Evolutionary conservation across 495 filamentous ascomycete species (phyloP), one percentile per base, ranked within the genome.

Genomic region (Hapsidospora chrysogenum): DNA sequence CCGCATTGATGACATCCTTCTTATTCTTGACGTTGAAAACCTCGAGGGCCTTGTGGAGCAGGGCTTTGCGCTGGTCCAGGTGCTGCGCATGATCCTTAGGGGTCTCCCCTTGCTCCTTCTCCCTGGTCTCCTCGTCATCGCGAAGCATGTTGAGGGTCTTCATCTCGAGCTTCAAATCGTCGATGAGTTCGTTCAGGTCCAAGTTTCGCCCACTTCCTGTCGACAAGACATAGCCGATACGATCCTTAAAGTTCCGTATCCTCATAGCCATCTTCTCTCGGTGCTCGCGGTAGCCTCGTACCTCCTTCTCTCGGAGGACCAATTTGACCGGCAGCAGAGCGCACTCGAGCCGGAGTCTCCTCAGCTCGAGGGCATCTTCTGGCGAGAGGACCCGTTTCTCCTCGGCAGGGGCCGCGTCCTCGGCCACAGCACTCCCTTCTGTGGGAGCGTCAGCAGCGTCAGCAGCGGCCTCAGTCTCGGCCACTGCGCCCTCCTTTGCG

Each of bases 111-210:
- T n/a, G n/a, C n/a, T n/a, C 39, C 23, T 6, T 11, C 23, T 6
- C 23, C 23, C 11, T 26, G 23, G 23, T 11, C 23, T 6, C 54
- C 23, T 68, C 63, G 11, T 49, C 41, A 4, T 57, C 48, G 23
- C 11, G 23, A 6, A 26, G 23, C 23, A 26, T 26, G 18, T 48
- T 53, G 14, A 69, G 41, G 26, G 21, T 40, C 6, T 7, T 39
- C 17, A 33, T 27, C 19, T 17, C 16, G 19, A 3, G 29, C 32
- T 22, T 17, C 23, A 26, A 11, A 6, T 26, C 6, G 23, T 11
- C 11, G 23, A 26, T 11, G 11, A 26, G 11, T 11, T 26, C 23
- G 6, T 26, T 6, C 23, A 11, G 6, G 23, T 11, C 11, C 23
- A 26, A 26, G n/a, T n/a, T n/a, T n/a, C 23, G 23, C 23, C 23